These are phyloP conservation scores for Fraxinus angustifolia DNA, from an alignment of 305 asterid genomes.

Conservation along the genomic window DNA sequence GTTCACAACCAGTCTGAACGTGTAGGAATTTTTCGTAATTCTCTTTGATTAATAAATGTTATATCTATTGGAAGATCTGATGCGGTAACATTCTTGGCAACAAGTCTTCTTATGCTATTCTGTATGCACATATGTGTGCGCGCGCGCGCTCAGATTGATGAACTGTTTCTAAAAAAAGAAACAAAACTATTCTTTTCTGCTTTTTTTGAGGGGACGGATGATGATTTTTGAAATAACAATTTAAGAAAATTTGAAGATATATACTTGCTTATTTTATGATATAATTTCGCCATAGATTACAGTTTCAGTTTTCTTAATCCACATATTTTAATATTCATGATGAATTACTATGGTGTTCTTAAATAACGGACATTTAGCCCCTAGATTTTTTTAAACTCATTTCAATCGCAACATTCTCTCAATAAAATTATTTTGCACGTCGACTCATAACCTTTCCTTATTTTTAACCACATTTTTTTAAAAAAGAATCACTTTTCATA, in stretches of 20 bases:
- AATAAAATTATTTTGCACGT: too few species aligned
- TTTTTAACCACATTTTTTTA: background rate
- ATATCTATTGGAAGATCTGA: background rate
- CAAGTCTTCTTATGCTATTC: background rate
- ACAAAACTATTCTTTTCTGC: too few species aligned
- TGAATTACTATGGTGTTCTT: background rate
- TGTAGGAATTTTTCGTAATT: constrained; percentile 30
- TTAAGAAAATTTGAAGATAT: too few species aligned
- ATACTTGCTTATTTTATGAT: background rate
- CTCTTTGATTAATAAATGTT: background rate
- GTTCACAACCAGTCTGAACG: constrained; percentile 84
- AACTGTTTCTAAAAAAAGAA: too few species aligned
- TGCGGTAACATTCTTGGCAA: background rate
- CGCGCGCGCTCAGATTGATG: too few species aligned
- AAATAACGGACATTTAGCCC: background rate
- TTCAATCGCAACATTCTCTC: background rate
- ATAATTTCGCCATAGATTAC: background rate
- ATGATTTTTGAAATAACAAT: background rate
- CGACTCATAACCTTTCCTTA: background rate
- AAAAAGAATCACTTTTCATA: background rate
- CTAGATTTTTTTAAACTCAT: too few species aligned
- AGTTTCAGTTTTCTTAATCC: background rate
- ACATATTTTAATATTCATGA: background rate
- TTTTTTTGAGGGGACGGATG: too few species aligned
- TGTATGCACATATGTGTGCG: background rate